These are phyloP conservation scores for Botryosphaeria dothidea DNA, from an alignment of 2,329 filamentous ascomycete genomes.

Conservation along the genomic window DNA sequence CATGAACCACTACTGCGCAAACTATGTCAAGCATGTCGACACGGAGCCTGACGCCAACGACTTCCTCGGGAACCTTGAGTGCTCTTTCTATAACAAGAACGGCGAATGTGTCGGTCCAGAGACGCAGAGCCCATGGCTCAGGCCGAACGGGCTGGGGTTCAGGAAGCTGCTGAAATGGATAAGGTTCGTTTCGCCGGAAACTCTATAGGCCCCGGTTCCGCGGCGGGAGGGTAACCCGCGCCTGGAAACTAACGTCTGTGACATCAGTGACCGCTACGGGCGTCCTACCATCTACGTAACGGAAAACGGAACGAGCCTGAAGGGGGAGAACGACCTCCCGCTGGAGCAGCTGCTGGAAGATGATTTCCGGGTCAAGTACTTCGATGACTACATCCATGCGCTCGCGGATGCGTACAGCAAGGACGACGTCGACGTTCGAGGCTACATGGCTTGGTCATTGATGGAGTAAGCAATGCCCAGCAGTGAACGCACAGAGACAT, in stretches of 20 bases:
- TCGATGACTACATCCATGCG: conserved; percentile 72
- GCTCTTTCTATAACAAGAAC: conserved; percentile 68
- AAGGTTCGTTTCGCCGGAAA: conserved; percentile 21
- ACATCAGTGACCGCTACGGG: conserved; percentile 63
- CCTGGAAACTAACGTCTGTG: conserved; percentile 38
- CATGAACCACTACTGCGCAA: conserved; percentile 92
- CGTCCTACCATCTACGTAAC: conserved; percentile 82
- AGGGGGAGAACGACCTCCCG: conserved; percentile 76
- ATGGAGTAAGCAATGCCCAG: conserved; percentile 63
- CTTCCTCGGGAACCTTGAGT: conserved; percentile 74
- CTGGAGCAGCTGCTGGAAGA: conserved; percentile 73
- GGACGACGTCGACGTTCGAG: conserved; percentile 76
- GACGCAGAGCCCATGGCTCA: conserved; percentile 80
- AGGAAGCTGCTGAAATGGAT: conserved; percentile 60
- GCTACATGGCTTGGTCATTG: conserved; percentile 84
- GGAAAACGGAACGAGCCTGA: conserved; percentile 83
- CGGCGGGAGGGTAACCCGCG: conserved; percentile 56
- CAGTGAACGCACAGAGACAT: conserved; percentile 9
- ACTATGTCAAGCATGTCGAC: conserved; percentile 76
- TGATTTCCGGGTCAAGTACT: conserved; percentile 80
- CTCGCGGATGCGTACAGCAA: conserved; percentile 70
- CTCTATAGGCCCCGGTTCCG: conserved; percentile 9
- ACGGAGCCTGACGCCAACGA: conserved; percentile 64
- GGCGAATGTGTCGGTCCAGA: conserved; percentile 76
- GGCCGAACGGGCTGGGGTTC: conserved; percentile 75